Conservation (phyloP, 1,284 basidiomycete species). For the Trametes sp. region DNA sequence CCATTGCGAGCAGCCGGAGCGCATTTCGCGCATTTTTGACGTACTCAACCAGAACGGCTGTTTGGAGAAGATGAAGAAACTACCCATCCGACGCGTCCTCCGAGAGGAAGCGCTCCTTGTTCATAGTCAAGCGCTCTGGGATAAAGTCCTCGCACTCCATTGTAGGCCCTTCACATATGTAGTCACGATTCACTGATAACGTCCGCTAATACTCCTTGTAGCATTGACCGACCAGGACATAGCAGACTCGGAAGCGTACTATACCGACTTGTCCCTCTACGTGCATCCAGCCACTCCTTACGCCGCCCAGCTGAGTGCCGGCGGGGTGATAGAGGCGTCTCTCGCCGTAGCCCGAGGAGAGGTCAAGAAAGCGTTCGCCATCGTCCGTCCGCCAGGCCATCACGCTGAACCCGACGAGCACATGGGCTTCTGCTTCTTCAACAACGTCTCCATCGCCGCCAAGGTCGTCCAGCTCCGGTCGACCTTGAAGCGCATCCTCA, state of each 20-base stretch:
- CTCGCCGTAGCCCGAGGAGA: constrained; percentile 85
- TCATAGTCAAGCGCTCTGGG: constrained; percentile 91
- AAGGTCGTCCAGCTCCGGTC: constrained; percentile 79
- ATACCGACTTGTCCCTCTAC: constrained; percentile 92
- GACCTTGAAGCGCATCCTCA: constrained; percentile 81
- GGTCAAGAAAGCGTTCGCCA: constrained; percentile 91
- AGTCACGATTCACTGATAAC: too few species aligned
- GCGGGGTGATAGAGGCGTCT: constrained; percentile 93
- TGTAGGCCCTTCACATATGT: constrained; percentile 52
- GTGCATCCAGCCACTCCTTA: constrained; percentile 87
- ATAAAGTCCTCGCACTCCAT: constrained; percentile 83
- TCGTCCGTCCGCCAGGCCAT: constrained; percentile 97
- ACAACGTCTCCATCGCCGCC: constrained; percentile 95
- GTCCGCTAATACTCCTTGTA: constrained; percentile 39
- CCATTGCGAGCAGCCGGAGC: constrained; percentile 91
- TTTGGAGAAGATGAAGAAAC: constrained; percentile 76
- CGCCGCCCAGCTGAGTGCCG: constrained; percentile 89
- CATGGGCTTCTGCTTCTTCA: constrained; percentile 99
- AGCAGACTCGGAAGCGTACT: constrained; percentile 77
- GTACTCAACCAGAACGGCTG: constrained; percentile 69
- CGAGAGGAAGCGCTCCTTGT: constrained; percentile 87
- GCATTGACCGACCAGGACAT: constrained; percentile 79
- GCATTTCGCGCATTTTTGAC: constrained; percentile 84
- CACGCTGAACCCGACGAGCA: constrained; percentile 98
- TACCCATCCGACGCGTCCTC: constrained; percentile 79